phyloP scores from a whole-genome alignment of 23 red algal species.

The Gracilaria caudata region DNA sequence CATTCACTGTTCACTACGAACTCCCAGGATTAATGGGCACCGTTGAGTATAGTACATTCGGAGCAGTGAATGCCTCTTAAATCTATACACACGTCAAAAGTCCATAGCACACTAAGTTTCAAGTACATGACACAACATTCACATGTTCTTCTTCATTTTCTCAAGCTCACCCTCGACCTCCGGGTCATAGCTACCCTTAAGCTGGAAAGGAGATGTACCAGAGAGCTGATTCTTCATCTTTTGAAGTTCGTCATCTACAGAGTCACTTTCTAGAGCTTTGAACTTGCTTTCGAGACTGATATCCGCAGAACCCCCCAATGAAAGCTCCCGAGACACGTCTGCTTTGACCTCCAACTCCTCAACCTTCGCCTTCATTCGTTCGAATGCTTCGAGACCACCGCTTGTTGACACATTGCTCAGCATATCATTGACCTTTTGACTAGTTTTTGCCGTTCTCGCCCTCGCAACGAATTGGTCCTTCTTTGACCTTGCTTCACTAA shows the following conservation, averaged over 20 bases:
- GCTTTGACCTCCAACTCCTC: constrained; percentile 90
- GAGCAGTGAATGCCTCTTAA: not conserved
- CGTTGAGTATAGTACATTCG: not conserved
- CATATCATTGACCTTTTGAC: constrained; percentile 98
- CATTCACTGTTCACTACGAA: not conserved
- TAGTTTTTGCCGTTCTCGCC: constrained; percentile 94
- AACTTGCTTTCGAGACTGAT: constrained; percentile 91
- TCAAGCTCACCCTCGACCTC: constrained; percentile 93
- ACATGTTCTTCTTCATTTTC: constrained; percentile 72
- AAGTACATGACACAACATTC: not conserved
- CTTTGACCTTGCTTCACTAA: constrained; percentile 89
- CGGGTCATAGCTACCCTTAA: constrained; percentile 61
- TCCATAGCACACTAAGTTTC: not conserved
- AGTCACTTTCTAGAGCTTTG: constrained; percentile 87
- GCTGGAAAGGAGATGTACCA: constrained; percentile 51
- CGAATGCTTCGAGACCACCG: constrained; percentile 89
- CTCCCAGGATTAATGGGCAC: not conserved
- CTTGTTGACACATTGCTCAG: constrained; percentile 78
- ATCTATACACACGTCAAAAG: not conserved
- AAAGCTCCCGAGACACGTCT: constrained; percentile 81
- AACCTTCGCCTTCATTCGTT: constrained; percentile 98
- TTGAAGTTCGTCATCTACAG: constrained; percentile 92
- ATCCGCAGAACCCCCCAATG: constrained; percentile 72
- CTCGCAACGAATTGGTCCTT: constrained; percentile 97
- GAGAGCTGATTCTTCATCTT: constrained; percentile 82